A percentile compares a stretch with the other conserved stretches of the same genome.
Evolutionary conservation across 345 rosid species (phyloP).

Genomic region (Murraya paniculata): DNA sequence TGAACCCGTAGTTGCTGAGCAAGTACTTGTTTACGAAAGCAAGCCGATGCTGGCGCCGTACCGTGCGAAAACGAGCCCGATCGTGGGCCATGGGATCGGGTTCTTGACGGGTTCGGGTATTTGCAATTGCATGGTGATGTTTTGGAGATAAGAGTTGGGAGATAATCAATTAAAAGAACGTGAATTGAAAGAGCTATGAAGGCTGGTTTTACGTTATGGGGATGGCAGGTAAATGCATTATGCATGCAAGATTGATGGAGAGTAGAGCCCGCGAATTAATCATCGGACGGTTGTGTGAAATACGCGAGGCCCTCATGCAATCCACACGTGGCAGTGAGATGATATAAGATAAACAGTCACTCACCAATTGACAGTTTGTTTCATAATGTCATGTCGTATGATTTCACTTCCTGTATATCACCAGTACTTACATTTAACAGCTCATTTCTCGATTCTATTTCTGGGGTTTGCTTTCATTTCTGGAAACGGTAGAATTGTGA

Average conservation of each 20-base stretch:
- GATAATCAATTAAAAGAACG: not conserved
- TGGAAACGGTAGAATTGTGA: not conserved
- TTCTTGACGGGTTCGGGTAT: slow-evolving; percentile 5
- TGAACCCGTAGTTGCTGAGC: slow-evolving; percentile 66
- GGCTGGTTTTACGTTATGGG: not conserved
- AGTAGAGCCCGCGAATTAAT: not conserved
- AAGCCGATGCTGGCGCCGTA: slow-evolving; percentile 67
- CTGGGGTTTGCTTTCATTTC: not conserved
- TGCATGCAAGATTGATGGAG: slow-evolving; percentile 2
- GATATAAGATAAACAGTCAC: too few relatives aligned
- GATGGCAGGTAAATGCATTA: not conserved
- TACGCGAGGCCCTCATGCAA: too few relatives aligned
- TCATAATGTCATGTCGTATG: not conserved
- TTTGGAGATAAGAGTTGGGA: not conserved
- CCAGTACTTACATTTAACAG: not conserved
- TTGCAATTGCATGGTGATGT: not conserved
- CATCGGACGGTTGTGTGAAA: not conserved
- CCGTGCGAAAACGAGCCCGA: slow-evolving; percentile 60
- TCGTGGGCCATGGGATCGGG: slow-evolving; percentile 28
- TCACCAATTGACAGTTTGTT: too few relatives aligned
- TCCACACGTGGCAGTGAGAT: too few relatives aligned
- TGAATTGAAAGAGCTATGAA: not conserved
- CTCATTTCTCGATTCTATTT: not conserved
- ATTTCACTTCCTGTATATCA: not conserved
- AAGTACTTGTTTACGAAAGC: slow-evolving; percentile 60